These are phyloP conservation scores for Byssoonygena ceratinophila DNA, from an alignment of 2,329 filamentous ascomycete species.

Conservation along the genomic window DNA sequence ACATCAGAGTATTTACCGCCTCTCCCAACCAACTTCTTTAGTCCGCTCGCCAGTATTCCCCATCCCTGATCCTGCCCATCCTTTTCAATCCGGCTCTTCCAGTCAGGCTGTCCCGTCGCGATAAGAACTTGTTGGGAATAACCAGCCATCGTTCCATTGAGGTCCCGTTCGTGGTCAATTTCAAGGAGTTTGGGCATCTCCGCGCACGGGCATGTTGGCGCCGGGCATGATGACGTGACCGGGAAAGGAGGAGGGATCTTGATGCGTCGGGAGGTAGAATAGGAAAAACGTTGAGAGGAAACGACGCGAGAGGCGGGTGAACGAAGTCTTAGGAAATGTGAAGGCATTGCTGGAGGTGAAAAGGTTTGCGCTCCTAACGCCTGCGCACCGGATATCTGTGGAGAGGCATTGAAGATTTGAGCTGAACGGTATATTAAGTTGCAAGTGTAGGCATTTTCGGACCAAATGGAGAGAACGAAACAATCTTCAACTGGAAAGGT, in stretches of 20 bases:
- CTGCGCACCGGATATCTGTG: not conserved
- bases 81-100: constrained; percentile 75
- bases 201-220: constrained; percentile 66
- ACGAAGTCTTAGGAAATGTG: not conserved
- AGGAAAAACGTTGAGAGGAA: not conserved
- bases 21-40: constrained; percentile 58
- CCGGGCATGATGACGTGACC: constrained; percentile 52
- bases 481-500: not conserved
- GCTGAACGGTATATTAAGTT: not conserved
- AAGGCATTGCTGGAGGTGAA: not conserved
- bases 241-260: constrained; percentile 38
- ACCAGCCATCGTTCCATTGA: constrained; percentile 65
- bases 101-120: constrained; percentile 69
- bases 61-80: constrained; percentile 48
- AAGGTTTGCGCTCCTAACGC: not conserved
- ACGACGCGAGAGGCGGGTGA: not conserved
- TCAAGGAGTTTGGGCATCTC: constrained; percentile 57
- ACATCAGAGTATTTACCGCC: constrained; percentile 59
- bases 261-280: constrained; percentile 20
- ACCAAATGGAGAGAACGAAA: not conserved
- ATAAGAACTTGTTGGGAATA: constrained; percentile 78
- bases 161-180: constrained; percentile 59
- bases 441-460: too few species aligned
- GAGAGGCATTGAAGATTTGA: not conserved
- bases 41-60: constrained; percentile 47